Base-by-base conservation (phyloP, 805 yeast species). In the Monosporozyma aquatica region DNA sequence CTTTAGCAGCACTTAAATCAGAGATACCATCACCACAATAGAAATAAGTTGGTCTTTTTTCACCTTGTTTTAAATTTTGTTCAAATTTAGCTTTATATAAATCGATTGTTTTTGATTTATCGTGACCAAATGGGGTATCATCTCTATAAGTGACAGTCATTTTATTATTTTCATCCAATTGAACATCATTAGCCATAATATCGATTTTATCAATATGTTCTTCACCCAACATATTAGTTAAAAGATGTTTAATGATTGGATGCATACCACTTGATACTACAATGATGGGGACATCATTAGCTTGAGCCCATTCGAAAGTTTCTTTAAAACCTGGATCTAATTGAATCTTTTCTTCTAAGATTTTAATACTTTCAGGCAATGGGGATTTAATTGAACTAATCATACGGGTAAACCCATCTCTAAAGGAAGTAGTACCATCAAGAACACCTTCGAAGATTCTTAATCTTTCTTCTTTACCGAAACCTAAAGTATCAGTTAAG, bases 21-120 rank as follows among this genome's bases (percentile, higher is more conserved):
- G 94, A 81, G 25, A 92, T 96, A 49, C 99, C 99, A 62, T 92
- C 99, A 45, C 99, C 99, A 57, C 95, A 85, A 69, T 92, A 92
- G 61, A 90, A 86, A 53, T 87, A 72, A 30, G 70, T 68, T 13
- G 95, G 95, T 38, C 75, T 71, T 17, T 62, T 55, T 6, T 54
- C 61, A 27, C 61, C 64, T 10, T 53, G 50, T 13, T 43, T 52
- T 48, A 47, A 53, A 17, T 60, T 59, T 9, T 59, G 47, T 20
- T 49, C 64, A 48, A 46, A 59, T 43, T 48, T 55, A 47, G 44
- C 55, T 61, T 58, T 66, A 46, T 62, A 63, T 18, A 59, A 59
- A 42, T 75, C 72, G 53, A 92, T 90, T 23, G 92, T 82, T 43
- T 75, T 72, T 24, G 95, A 80, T 68, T 92, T 92, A 66, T 92